Evolutionary conservation across 495 filamentous ascomycete genomes (phyloP).

Genomic region (Cenococcum geophilum): DNA sequence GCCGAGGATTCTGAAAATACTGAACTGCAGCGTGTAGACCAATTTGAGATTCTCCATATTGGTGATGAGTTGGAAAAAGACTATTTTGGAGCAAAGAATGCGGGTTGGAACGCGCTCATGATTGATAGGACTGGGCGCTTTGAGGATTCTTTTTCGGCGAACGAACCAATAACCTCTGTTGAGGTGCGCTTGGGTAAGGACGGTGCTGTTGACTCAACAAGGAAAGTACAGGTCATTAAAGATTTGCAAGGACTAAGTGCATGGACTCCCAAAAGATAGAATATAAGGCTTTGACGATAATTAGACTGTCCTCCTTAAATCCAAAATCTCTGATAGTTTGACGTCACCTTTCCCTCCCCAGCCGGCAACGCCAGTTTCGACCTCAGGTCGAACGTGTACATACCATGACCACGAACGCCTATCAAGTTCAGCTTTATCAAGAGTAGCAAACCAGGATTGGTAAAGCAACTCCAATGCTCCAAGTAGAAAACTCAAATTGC

Average conservation of each 20-base stretch:
- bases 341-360: constrained; percentile 77
- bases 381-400: constrained; percentile 62
- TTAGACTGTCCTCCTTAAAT: constrained; percentile 43
- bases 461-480: constrained; percentile 62
- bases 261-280: background rate
- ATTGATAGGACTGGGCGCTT: constrained; percentile 40
- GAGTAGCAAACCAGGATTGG: constrained; percentile 57
- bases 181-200: background rate
- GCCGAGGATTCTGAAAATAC: constrained; percentile 1
- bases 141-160: background rate
- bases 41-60: constrained; percentile 55
- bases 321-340: constrained; percentile 58
- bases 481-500: constrained; percentile 60
- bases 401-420: constrained; percentile 77
- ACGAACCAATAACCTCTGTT: background rate
- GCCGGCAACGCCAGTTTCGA: constrained; percentile 62
- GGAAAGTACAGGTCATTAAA: constrained; percentile 12
- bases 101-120: constrained; percentile 58
- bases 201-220: background rate
- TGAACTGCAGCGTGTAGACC: constrained; percentile 4
- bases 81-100: constrained; percentile 50
- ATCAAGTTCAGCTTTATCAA: constrained; percentile 60
- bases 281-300: background rate
- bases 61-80: constrained; percentile 65
- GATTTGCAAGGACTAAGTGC: constrained; percentile 9